Conservation (phyloP, 495 filamentous ascomycete genomes). For the Penicillium canariense region DNA sequence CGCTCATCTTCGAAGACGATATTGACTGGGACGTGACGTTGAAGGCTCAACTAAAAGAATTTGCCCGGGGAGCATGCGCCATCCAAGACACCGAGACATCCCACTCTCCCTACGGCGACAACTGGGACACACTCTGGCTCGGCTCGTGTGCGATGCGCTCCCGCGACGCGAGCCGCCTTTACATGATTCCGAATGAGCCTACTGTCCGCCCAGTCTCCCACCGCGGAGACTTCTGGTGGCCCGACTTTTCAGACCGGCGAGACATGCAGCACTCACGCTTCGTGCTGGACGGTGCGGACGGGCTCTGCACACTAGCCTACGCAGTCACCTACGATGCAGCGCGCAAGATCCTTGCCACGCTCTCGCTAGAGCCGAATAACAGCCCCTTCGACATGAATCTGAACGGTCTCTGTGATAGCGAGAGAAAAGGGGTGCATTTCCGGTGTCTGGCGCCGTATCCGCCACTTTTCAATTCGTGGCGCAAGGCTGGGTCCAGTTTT, state of each 20-base stretch:
- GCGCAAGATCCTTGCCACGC: slow-evolving; percentile 39
- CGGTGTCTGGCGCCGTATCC: slow-evolving; percentile 15
- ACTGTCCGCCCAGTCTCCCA: slow-evolving; percentile 1
- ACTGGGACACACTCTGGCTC: slow-evolving; percentile 57
- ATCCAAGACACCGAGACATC: slow-evolving; percentile 9
- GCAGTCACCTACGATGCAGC: slow-evolving; percentile 52
- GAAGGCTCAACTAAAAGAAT: slow-evolving; percentile 47
- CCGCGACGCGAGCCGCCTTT: slow-evolving; percentile 13
- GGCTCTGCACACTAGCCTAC: slow-evolving; percentile 31
- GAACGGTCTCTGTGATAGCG: slow-evolving; percentile 4
- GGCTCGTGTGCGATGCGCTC: slow-evolving; percentile 45
- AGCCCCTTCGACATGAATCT: slow-evolving; percentile 8
- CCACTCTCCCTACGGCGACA: slow-evolving; percentile 44
- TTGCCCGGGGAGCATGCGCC: slow-evolving; percentile 18
- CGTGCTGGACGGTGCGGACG: not conserved
- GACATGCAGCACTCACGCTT: too few relatives aligned
- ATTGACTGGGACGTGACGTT: slow-evolving; percentile 51
- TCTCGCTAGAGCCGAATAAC: slow-evolving; percentile 13
- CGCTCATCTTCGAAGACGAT: slow-evolving; percentile 53
- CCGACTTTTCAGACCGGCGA: not conserved
- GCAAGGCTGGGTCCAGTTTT: not conserved
- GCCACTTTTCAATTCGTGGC: slow-evolving; percentile 2
- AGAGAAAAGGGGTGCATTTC: too few relatives aligned
- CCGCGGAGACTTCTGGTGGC: not conserved
- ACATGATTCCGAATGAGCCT: slow-evolving; percentile 15